Base-by-base conservation (phyloP, 2,329 filamentous ascomycete species). In the Cytospora mali region DNA sequence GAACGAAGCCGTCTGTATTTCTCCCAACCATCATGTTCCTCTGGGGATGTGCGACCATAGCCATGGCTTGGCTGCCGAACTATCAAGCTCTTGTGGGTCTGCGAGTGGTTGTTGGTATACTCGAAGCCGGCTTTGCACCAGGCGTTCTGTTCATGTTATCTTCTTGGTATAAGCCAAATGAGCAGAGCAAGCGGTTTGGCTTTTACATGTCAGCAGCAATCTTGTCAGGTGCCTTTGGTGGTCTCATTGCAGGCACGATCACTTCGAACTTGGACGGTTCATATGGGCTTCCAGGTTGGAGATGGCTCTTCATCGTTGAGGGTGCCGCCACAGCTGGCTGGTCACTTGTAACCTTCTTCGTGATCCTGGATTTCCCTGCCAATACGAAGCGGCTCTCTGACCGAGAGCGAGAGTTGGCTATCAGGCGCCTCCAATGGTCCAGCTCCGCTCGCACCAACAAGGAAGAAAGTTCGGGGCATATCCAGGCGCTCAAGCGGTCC, bases 151-250 rank as follows among this genome's bases (percentile, higher is more conserved):
- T n/a, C 4, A 94, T 55, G 82, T 49, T 33, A 55, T 35, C 39
- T 28, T 54, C 46, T n/a, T 55, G 21, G 88, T 91, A 90, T 61
- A 62, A 62, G 16, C 64, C 61, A 6, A 58, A 55, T 14, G 69
- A 71, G 55, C 65, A 68, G 56, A 61, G 48, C 23, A 69, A 65
- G 29, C 64, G 69, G 5, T 66, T 62, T 23, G 86, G 87, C 2
- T 82, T 88, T 23, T 89, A 89, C 76, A 90, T 90, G 75, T 87
- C 85, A 1, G 86, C 87, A 0, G 88, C 88, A 0, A 86, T 88
- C 0, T 74, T 90, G 0, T 86, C 87, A 0, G 88, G 88, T 0
- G 88, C 83, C 0, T 87, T 88, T 64, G 85, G 84, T 69, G 84
- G 85, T 7, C 75, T 87, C 4, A 76, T 87, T 9, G 85, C 84